A percentile compares a stretch with the other conserved stretches of the same genome.
phyloP scores from a whole-genome alignment of 1,284 basidiomycete species.

The Austroboletus olivaceoglutinosus region DNA sequence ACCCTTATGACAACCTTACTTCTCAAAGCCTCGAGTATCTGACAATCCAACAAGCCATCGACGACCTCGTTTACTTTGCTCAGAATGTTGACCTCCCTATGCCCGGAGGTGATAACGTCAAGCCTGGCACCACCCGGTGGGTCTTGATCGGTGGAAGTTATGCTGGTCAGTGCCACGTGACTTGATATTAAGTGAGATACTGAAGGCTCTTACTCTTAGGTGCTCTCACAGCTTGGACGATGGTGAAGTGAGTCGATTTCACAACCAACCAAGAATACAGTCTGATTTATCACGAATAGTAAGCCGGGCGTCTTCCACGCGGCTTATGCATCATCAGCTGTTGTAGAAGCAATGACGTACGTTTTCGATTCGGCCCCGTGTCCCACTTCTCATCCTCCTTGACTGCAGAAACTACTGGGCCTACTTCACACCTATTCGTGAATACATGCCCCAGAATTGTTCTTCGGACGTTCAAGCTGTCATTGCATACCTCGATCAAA shows the following conservation, averaged over 20 bases:
- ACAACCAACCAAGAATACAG: not conserved
- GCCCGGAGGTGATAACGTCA: slow-evolving; percentile 58
- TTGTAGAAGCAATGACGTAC: slow-evolving; percentile 65
- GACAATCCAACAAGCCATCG: slow-evolving; percentile 69
- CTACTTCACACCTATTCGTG: slow-evolving; percentile 69
- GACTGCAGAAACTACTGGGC: slow-evolving; percentile 57
- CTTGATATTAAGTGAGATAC: not conserved
- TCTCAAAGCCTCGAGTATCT: slow-evolving; percentile 55
- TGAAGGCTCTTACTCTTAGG: slow-evolving; percentile 13
- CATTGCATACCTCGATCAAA: slow-evolving; percentile 58
- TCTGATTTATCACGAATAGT: slow-evolving; percentile 34
- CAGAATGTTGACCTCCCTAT: slow-evolving; percentile 64
- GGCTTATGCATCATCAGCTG: slow-evolving; percentile 68
- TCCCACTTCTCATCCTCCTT: not conserved
- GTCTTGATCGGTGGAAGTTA: slow-evolving; percentile 71
- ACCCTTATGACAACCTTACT: slow-evolving; percentile 61
- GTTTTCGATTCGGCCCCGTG: not conserved
- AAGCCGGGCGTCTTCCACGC: slow-evolving; percentile 66
- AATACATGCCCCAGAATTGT: slow-evolving; percentile 71
- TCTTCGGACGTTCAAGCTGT: slow-evolving; percentile 69
- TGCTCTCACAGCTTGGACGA: slow-evolving; percentile 67
- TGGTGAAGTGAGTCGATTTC: slow-evolving; percentile 55
- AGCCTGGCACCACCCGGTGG: slow-evolving; percentile 63
- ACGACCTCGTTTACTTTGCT: slow-evolving; percentile 70
- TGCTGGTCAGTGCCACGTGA: slow-evolving; percentile 39